A percentile compares a stretch with the other conserved stretches of the same genome.
phyloP scores from a whole-genome alignment of 208 protist species.

The Porcisia hertigi region DNA sequence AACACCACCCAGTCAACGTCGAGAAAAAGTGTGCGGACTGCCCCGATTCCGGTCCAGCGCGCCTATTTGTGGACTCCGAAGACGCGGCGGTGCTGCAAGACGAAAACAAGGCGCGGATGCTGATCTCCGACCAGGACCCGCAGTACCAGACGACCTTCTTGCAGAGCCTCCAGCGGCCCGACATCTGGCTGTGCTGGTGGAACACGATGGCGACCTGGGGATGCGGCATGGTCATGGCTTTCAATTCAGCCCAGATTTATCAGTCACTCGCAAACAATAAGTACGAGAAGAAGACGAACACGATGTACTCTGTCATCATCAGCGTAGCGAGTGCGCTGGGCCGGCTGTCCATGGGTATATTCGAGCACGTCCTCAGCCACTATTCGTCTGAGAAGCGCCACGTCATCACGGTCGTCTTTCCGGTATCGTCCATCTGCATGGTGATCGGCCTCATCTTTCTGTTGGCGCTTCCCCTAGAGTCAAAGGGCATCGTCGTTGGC shows the following conservation, averaged over 20 bases:
- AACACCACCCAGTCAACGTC: too few relatives aligned
- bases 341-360: constrained; percentile 51
- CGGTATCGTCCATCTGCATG: constrained; percentile 36
- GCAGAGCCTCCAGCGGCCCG: constrained; percentile 35
- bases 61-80: neutral
- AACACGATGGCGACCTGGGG: constrained; percentile 65
- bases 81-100: constrained; percentile 19
- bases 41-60: too few relatives aligned
- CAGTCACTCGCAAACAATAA: constrained; percentile 36
- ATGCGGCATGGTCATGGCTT: constrained; percentile 58
- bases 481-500: constrained; percentile 47
- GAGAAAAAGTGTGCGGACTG: too few relatives aligned
- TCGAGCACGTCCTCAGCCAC: constrained; percentile 42
- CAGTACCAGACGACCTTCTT: constrained; percentile 67
- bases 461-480: constrained; percentile 38
- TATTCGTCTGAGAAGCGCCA: constrained; percentile 30
- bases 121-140: constrained; percentile 38
- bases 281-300: constrained; percentile 38
- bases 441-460: constrained; percentile 48
- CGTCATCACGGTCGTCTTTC: constrained; percentile 46
- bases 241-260: constrained; percentile 74
- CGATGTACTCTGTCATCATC: constrained; percentile 58
- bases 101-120: constrained; percentile 34
- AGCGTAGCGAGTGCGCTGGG: constrained; percentile 67
- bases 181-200: constrained; percentile 63